Percentiles rank a stretch among this genome's conserved stretches.
phyloP scores from a whole-genome alignment of 2,329 filamentous ascomycete genomes.

The Rhinocladiella similis region DNA sequence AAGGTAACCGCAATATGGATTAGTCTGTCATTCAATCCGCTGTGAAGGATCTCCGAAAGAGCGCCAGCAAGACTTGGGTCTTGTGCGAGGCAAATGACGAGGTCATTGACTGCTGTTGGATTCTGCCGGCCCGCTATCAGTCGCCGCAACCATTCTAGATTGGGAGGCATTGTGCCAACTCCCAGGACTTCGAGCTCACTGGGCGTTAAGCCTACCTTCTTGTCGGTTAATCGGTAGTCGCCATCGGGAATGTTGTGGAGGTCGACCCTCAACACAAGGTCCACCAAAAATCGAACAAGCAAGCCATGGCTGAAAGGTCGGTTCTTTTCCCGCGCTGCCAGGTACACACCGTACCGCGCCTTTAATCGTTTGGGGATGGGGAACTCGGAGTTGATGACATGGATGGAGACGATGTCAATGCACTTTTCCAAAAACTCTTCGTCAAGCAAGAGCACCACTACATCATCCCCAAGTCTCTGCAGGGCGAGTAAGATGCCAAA shows the following conservation, averaged over 20 bases:
- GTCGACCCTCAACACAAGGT: slow-evolving; percentile 35
- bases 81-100: slow-evolving; percentile 60
- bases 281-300: slow-evolving; percentile 43
- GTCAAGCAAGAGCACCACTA: slow-evolving; percentile 61
- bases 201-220: slow-evolving; percentile 18
- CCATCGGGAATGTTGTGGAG: slow-evolving; percentile 44
- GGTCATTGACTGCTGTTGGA: slow-evolving; percentile 50
- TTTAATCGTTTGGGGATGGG: slow-evolving; percentile 13
- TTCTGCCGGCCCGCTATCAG: slow-evolving; percentile 65
- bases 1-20: slow-evolving; percentile 59
- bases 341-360: slow-evolving; percentile 47
- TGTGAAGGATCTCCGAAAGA: slow-evolving; percentile 47
- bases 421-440: slow-evolving; percentile 61
- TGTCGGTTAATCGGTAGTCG: slow-evolving; percentile 41
- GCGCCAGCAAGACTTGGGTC: slow-evolving; percentile 53
- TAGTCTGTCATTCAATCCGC: slow-evolving; percentile 52
- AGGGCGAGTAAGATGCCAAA: slow-evolving; percentile 72
- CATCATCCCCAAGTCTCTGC: slow-evolving; percentile 59
- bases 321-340: slow-evolving; percentile 46
- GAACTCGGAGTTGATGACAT: slow-evolving; percentile 20
- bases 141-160: slow-evolving; percentile 62
- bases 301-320: slow-evolving; percentile 45
- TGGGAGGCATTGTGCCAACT: slow-evolving; percentile 22
- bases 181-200: slow-evolving; percentile 19
- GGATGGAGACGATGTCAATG: slow-evolving; percentile 59